Evolutionary conservation across 441 rosid genomes (phyloP).

Genomic region (Biscutella laevigata): DNA sequence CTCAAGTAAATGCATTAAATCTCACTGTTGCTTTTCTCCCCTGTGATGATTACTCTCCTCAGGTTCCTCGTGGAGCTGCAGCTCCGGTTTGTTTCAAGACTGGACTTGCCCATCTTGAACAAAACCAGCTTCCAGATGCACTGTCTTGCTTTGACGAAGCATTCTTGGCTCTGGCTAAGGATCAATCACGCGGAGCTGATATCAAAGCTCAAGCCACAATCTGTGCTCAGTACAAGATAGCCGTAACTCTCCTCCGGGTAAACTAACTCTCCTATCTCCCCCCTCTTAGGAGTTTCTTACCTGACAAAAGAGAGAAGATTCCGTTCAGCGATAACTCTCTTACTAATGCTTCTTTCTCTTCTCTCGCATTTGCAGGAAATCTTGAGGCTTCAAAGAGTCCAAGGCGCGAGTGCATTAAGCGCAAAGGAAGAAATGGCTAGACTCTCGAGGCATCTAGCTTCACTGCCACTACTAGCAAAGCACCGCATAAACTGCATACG

Average conservation of each 20-base stretch:
- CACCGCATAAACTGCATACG: slow-evolving; percentile 94
- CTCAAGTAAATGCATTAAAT: neutral
- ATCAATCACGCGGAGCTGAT: slow-evolving; percentile 90
- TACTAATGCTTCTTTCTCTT: neutral
- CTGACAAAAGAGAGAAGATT: no score
- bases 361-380: slow-evolving; percentile 58
- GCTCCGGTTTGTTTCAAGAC: slow-evolving; percentile 86
- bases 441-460: slow-evolving; percentile 82
- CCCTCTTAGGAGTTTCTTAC: neutral
- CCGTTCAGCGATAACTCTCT: neutral
- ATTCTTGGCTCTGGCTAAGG: slow-evolving; percentile 93
- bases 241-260: slow-evolving; percentile 90
- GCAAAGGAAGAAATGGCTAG: slow-evolving; percentile 99
- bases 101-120: slow-evolving; percentile 96
- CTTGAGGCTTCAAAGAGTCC: slow-evolving; percentile 73
- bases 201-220: slow-evolving; percentile 96
- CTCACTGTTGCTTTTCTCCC: slow-evolving; percentile 1
- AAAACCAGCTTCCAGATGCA: slow-evolving; percentile 95
- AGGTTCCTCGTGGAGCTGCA: slow-evolving; percentile 97
- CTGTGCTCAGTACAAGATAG: slow-evolving; percentile 95
- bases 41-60: slow-evolving; percentile 16
- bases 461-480: slow-evolving; percentile 83
- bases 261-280: neutral
- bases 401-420: slow-evolving; percentile 82
- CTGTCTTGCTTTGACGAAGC: slow-evolving; percentile 94